Conservation (phyloP, 2,329 filamentous ascomycete genomes). For the Fusarium oxysporum region DNA sequence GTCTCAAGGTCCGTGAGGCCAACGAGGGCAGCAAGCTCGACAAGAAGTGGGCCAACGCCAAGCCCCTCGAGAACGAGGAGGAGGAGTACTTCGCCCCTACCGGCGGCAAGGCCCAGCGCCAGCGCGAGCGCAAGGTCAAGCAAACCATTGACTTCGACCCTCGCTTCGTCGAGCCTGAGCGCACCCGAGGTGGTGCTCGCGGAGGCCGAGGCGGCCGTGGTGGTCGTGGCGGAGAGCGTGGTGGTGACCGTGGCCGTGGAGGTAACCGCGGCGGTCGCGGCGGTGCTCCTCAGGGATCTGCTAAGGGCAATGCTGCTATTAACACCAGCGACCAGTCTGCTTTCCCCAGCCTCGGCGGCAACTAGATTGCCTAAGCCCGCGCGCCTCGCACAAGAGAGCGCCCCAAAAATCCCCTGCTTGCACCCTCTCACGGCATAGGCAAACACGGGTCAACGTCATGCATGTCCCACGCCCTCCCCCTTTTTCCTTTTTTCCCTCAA, state of each 20-base stretch:
- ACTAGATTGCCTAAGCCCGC: slow-evolving; percentile 51
- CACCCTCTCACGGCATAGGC: slow-evolving; percentile 21
- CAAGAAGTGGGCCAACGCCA: slow-evolving; percentile 94
- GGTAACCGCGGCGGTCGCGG: slow-evolving; percentile 42
- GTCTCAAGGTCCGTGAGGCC: slow-evolving; percentile 81
- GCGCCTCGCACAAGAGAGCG: slow-evolving; percentile 27
- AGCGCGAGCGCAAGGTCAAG: slow-evolving; percentile 94
- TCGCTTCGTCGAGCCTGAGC: slow-evolving; percentile 79
- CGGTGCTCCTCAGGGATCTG: slow-evolving; percentile 50
- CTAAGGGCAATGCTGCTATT: slow-evolving; percentile 52
- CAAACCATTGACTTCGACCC: slow-evolving; percentile 89
- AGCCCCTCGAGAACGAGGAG: slow-evolving; percentile 74
- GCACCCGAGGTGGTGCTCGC: slow-evolving; percentile 64
- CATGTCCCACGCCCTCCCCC: slow-evolving; percentile 28
- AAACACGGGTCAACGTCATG: slow-evolving; percentile 40
- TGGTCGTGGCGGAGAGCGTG: slow-evolving; percentile 57
- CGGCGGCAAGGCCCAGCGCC: slow-evolving; percentile 82
- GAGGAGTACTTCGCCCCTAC: slow-evolving; percentile 82
- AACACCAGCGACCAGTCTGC: slow-evolving; percentile 69
- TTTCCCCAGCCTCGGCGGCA: slow-evolving; percentile 71
- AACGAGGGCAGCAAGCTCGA: slow-evolving; percentile 90
- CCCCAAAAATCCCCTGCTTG: slow-evolving; percentile 29
- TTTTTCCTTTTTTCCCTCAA: slow-evolving; percentile 5
- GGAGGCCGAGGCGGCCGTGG: slow-evolving; percentile 58
- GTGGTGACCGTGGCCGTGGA: slow-evolving; percentile 53